These are phyloP conservation scores for Starmerella lactis-condensi DNA, from an alignment of 805 yeast genomes.

Conservation along the genomic window DNA sequence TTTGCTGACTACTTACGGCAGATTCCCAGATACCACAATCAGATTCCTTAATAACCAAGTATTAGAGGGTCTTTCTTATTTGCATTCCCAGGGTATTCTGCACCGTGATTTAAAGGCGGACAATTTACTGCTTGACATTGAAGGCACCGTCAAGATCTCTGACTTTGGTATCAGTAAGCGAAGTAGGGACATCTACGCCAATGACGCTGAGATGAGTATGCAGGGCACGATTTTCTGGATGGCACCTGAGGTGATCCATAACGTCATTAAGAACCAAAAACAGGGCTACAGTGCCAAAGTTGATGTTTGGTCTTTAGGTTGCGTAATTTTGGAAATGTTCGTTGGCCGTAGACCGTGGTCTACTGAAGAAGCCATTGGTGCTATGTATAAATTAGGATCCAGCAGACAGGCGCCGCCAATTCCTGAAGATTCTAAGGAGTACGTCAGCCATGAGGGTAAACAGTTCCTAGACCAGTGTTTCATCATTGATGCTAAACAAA, in stretches of 20 bases:
- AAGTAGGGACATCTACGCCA: constrained; percentile 67
- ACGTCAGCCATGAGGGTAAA: constrained; percentile 45
- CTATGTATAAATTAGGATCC: constrained; percentile 73
- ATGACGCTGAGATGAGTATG: constrained; percentile 91
- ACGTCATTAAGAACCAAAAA: constrained; percentile 47
- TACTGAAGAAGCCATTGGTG: constrained; percentile 83
- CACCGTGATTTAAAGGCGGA: constrained; percentile 94
- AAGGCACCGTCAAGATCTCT: constrained; percentile 86
- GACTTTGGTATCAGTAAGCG: constrained; percentile 92
- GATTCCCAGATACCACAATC: constrained; percentile 62
- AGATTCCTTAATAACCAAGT: constrained; percentile 62
- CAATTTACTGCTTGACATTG: constrained; percentile 67
- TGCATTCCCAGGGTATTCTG: constrained; percentile 70
- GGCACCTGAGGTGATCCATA: constrained; percentile 98
- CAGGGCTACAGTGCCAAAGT: constrained; percentile 95
- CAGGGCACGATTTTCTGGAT: constrained; percentile 98
- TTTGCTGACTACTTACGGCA: constrained; percentile 62
- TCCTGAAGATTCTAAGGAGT: constrained; percentile 62
- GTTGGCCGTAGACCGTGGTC: constrained; percentile 98
- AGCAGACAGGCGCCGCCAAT: constrained; percentile 87
- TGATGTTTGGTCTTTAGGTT: constrained; percentile 95
- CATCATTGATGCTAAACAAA: constrained; percentile 50
- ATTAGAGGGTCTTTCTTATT: constrained; percentile 64
- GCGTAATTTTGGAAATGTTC: constrained; percentile 93
- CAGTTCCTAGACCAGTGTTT: constrained; percentile 64